Evolutionary conservation across 352 stramenopile genomes (phyloP).

Genomic region (Pythium inflatum): DNA sequence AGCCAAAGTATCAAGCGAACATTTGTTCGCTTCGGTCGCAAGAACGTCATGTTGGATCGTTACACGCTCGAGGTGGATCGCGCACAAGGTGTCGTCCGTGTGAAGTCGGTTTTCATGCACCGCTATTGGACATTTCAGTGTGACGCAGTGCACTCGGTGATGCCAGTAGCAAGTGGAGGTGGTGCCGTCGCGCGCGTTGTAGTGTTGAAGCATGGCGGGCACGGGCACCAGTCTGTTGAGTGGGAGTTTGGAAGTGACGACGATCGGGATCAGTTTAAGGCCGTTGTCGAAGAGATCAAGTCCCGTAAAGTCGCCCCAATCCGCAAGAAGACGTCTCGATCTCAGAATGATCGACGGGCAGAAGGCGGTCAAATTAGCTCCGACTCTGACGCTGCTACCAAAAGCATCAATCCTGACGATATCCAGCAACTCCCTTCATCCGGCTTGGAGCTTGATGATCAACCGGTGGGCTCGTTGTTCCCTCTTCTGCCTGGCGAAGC

Average conservation of each 20-base stretch:
- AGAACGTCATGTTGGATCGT: conserved; percentile 71
- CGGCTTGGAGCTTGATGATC: conserved; percentile 2
- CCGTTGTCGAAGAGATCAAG: conserved; percentile 45
- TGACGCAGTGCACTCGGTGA: conserved; percentile 50
- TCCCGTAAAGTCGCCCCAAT: conserved; percentile 16
- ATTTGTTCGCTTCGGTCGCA: conserved; percentile 57
- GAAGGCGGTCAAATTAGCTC: too few relatives aligned
- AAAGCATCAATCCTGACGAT: too few relatives aligned
- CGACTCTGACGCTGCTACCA: too few relatives aligned
- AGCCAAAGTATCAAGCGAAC: conserved; percentile 57
- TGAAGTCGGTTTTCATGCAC: conserved; percentile 86
- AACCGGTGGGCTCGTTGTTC: conserved; percentile 16
- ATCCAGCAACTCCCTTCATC: not conserved
- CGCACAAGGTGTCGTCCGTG: conserved; percentile 65
- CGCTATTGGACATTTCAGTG: conserved; percentile 82
- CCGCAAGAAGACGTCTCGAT: not conserved
- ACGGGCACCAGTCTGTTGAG: conserved; percentile 62
- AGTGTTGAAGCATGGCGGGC: conserved; percentile 58
- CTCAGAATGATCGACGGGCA: not conserved
- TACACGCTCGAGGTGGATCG: conserved; percentile 84
- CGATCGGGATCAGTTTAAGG: conserved; percentile 65
- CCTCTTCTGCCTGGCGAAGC: conserved; percentile 44
- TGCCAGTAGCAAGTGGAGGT: conserved; percentile 25
- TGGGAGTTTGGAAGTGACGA: conserved; percentile 79
- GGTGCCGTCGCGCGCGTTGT: conserved; percentile 47